Conservation (phyloP, 2,329 filamentous ascomycete species). For the Neodidymelliopsis sp. region DNA sequence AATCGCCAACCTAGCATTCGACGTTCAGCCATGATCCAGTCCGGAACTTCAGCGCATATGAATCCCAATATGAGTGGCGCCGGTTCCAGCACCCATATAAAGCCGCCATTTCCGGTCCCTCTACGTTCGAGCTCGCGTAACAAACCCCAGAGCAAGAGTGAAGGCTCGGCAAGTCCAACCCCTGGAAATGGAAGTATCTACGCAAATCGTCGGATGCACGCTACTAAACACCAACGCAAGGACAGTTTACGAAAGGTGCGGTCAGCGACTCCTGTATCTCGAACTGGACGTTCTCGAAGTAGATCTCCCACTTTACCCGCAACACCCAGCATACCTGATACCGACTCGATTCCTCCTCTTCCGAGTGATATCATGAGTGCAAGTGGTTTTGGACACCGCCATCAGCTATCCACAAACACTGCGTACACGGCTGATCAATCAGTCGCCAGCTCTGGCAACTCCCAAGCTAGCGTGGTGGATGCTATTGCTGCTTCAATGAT, state of each 20-base stretch:
- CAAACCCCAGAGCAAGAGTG: conserved; percentile 71
- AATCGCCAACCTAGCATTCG: conserved; percentile 68
- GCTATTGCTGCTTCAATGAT: conserved; percentile 99
- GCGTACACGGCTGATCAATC: conserved; percentile 64
- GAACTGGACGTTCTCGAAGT: conserved; percentile 54
- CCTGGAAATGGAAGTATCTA: conserved; percentile 55
- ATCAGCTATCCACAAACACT: conserved; percentile 69
- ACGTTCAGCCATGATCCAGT: conserved; percentile 81
- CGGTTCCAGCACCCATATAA: conserved; percentile 51
- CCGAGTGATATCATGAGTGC: conserved; percentile 72
- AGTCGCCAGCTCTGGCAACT: conserved; percentile 64
- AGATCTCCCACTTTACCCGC: conserved; percentile 68
- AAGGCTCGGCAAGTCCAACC: conserved; percentile 81
- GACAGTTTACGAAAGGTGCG: conserved; percentile 79
- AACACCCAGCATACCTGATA: conserved; percentile 72
- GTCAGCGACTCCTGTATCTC: conserved; percentile 77
- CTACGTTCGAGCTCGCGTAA: conserved; percentile 85
- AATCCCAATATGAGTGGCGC: conserved; percentile 71
- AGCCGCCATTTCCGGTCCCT: conserved; percentile 91
- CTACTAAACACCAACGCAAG: conserved; percentile 56
- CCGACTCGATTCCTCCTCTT: conserved; percentile 74
- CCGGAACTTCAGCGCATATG: conserved; percentile 73
- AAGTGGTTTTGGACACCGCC: conserved; percentile 54
- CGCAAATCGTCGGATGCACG: conserved; percentile 51
- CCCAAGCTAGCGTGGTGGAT: conserved; percentile 85